These are phyloP conservation scores for Rasamsonia emersonii DNA, from an alignment of 2,329 filamentous ascomycete genomes.

Conservation along the genomic window DNA sequence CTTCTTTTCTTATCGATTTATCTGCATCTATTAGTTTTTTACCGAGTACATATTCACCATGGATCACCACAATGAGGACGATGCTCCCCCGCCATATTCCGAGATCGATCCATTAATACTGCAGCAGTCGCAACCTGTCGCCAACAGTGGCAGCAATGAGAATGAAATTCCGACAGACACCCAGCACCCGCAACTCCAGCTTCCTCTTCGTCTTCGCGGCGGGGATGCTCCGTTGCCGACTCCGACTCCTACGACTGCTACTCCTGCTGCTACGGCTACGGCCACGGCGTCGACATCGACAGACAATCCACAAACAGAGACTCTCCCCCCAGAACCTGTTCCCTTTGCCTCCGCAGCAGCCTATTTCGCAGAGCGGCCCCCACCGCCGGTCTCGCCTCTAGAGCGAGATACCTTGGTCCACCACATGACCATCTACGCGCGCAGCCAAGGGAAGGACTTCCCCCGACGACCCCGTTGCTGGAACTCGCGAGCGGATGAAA, in stretches of 20 bases:
- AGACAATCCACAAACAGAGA: conserved; percentile 6
- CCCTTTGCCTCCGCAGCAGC: conserved; percentile 28
- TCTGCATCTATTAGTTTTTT: too few relatives aligned
- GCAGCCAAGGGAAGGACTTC: conserved; percentile 34
- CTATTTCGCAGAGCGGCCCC: conserved; percentile 32
- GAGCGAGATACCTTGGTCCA: conserved; percentile 23
- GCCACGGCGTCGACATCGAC: not conserved
- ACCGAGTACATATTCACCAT: conserved; percentile 3
- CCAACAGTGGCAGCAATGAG: conserved; percentile 8
- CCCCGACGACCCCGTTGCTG: conserved; percentile 35
- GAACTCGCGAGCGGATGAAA: conserved; percentile 23
- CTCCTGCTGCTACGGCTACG: conserved; percentile 12
- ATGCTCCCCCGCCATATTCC: conserved; percentile 35
- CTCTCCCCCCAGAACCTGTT: conserved; percentile 13
- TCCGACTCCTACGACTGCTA: too few relatives aligned
- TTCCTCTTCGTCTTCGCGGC: too few relatives aligned
- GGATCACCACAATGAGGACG: conserved; percentile 15
- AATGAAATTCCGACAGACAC: not conserved
- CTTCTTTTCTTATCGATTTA: not conserved
- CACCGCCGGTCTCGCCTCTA: conserved; percentile 14
- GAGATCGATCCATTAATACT: conserved; percentile 33
- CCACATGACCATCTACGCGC: conserved; percentile 31
- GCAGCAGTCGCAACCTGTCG: conserved; percentile 12
- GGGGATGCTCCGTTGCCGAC: too few relatives aligned
- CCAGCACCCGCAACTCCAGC: conserved; percentile 4